Conservation (phyloP, 257 asterid species). For the Primulina huaijiensis region DNA sequence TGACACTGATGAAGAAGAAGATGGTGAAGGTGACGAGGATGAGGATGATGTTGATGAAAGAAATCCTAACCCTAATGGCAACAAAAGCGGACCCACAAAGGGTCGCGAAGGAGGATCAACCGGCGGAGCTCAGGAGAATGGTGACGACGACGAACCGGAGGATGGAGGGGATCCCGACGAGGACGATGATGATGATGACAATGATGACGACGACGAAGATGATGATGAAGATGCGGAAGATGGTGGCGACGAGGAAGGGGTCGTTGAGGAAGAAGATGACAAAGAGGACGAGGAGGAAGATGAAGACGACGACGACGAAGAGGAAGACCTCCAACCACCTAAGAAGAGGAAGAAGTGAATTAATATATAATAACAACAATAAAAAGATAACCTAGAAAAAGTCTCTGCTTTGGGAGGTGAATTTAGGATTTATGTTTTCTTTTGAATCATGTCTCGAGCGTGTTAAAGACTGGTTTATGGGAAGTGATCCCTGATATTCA, state of each 20-base stretch:
- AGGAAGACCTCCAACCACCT: constrained; percentile 49
- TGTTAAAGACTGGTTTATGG: not conserved
- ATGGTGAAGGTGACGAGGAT: constrained; percentile 30
- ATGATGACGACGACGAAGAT: not conserved
- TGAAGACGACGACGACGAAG: constrained; percentile 26
- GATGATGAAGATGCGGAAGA: constrained; percentile 29
- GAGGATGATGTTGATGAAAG: constrained; percentile 28
- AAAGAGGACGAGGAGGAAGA: constrained; percentile 22
- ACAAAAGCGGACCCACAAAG: constrained; percentile 33
- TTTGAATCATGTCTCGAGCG: not conserved
- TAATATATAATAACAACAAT: not conserved
- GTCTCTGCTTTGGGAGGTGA: constrained; percentile 9
- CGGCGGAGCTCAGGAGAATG: not conserved
- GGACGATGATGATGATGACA: constrained; percentile 9
- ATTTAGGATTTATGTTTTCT: not conserved
- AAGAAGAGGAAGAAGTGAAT: constrained; percentile 58
- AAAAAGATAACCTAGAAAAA: not conserved
- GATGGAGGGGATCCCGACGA: constrained; percentile 27
- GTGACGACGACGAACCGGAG: constrained; percentile 16
- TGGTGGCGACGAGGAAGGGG: constrained; percentile 35
- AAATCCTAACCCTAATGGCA: constrained; percentile 28
- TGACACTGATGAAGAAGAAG: constrained; percentile 27
- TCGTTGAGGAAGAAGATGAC: constrained; percentile 12
- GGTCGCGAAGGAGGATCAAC: constrained; percentile 30
- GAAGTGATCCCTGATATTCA: not conserved